Percentiles rank a stretch among this genome's conserved stretches.
These are phyloP conservation scores for Lachancea quebecensis DNA, from an alignment of 805 yeast genomes.

Conservation along the genomic window DNA sequence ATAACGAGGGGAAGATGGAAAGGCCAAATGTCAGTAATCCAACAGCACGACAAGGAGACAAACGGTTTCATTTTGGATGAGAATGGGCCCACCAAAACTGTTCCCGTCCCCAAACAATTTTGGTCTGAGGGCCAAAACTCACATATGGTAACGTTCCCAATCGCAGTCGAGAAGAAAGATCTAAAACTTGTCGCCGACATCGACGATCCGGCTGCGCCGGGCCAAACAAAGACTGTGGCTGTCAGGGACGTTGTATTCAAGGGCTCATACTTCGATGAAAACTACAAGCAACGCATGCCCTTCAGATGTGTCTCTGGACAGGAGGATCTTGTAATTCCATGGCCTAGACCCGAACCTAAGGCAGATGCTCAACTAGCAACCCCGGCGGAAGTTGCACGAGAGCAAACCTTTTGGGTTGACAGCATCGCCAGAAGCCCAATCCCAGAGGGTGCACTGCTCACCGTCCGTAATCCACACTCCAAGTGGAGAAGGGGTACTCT, in stretches of 20 bases:
- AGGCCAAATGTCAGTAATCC: conserved; percentile 69
- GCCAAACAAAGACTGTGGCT: conserved; percentile 61
- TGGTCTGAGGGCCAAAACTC: conserved; percentile 70
- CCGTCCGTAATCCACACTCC: conserved; percentile 73
- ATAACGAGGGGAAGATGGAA: conserved; percentile 60
- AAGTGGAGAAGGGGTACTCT: conserved; percentile 58
- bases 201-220: conserved; percentile 49
- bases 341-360: conserved; percentile 63
- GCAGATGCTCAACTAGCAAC: conserved; percentile 59
- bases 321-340: conserved; percentile 68
- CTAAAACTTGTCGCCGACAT: conserved; percentile 75
- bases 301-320: conserved; percentile 69
- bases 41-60: conserved; percentile 49
- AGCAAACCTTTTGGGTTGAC: conserved; percentile 68
- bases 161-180: conserved; percentile 49
- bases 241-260: conserved; percentile 65
- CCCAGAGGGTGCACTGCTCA: conserved; percentile 57
- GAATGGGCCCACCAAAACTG: conserved; percentile 55
- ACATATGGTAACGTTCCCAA: conserved; percentile 67
- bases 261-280: conserved; percentile 67
- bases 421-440: conserved; percentile 60
- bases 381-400: conserved; percentile 47
- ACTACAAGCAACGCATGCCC: conserved; percentile 68
- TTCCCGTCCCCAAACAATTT: conserved; percentile 61
- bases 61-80: conserved; percentile 62